Evolutionary conservation across 352 stramenopile genomes (phyloP).

Genomic region (Pythium biforme): DNA sequence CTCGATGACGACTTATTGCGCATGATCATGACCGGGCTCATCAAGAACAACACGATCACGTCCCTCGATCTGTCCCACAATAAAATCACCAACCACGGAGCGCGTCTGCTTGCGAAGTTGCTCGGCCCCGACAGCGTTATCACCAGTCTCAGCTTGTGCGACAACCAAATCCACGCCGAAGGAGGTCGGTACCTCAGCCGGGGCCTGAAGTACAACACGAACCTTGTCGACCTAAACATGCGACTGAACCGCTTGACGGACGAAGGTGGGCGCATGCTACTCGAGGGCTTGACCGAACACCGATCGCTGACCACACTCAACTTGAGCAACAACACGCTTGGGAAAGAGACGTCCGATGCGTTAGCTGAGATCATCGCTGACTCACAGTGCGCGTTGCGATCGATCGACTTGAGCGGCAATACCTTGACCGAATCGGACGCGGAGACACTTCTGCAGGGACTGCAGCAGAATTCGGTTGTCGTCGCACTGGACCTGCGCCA

Average conservation of each 20-base stretch:
- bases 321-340: constrained; percentile 82
- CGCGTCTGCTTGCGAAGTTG: constrained; percentile 87
- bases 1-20: constrained; percentile 92
- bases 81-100: constrained; percentile 93
- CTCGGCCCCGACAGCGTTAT: constrained; percentile 89
- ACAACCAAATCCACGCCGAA: constrained; percentile 94
- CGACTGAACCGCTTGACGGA: constrained; percentile 91
- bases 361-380: constrained; percentile 75
- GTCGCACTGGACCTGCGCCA: constrained; percentile 75
- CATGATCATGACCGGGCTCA: constrained; percentile 93
- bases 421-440: constrained; percentile 58
- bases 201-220: constrained; percentile 89
- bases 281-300: constrained; percentile 83
- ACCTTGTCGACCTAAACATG: constrained; percentile 88
- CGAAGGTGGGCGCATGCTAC: constrained; percentile 84
- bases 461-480: constrained; percentile 60
- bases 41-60: constrained; percentile 92
- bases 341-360: constrained; percentile 62
- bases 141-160: constrained; percentile 85
- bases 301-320: constrained; percentile 73
- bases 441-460: constrained; percentile 50
- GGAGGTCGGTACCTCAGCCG: constrained; percentile 88
- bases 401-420: constrained; percentile 87
- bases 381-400: constrained; percentile 51
- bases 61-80: constrained; percentile 94